phyloP scores from a whole-genome alignment of 805 yeast species.

The Diddensiella caesifluorescens region DNA sequence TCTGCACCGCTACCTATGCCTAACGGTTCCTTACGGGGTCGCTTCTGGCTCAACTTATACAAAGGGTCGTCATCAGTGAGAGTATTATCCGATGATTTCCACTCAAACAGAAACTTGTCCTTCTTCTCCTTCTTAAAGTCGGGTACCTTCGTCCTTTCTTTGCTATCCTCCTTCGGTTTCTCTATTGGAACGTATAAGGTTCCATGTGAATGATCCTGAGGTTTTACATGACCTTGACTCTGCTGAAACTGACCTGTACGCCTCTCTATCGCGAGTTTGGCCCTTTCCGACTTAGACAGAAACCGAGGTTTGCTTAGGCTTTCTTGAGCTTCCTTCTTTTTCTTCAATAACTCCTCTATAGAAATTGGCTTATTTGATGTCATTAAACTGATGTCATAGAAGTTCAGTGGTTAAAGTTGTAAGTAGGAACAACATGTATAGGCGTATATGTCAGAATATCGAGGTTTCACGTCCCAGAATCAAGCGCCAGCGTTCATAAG shows the following conservation, averaged over 20 bases:
- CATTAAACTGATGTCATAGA: background rate
- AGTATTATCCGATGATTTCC: constrained; percentile 70
- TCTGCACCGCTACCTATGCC: constrained; percentile 20
- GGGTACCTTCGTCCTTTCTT: constrained; percentile 15
- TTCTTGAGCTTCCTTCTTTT: constrained; percentile 21
- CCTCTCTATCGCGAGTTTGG: constrained; percentile 13
- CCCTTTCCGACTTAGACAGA: constrained; percentile 43
- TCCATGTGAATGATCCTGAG: background rate
- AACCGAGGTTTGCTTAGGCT: constrained; percentile 37
- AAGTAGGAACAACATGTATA: no score
- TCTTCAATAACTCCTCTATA: constrained; percentile 28
- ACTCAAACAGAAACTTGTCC: constrained; percentile 54
- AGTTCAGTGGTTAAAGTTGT: background rate
- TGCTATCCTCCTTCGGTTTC: constrained; percentile 9
- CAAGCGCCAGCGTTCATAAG: no score
- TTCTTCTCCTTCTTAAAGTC: constrained; percentile 15
- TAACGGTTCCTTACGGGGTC: constrained; percentile 5
- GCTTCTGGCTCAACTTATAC: constrained; percentile 17
- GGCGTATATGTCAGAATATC: no score
- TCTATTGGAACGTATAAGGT: constrained; percentile 2
- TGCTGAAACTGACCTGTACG: constrained; percentile 12
- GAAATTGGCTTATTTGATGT: constrained; percentile 24
- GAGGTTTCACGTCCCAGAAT: no score
- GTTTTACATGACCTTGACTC: constrained; percentile 1
- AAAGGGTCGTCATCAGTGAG: constrained; percentile 41